phyloP scores from a whole-genome alignment of 805 yeast genomes.

The Diddensiella transvaalensis region DNA sequence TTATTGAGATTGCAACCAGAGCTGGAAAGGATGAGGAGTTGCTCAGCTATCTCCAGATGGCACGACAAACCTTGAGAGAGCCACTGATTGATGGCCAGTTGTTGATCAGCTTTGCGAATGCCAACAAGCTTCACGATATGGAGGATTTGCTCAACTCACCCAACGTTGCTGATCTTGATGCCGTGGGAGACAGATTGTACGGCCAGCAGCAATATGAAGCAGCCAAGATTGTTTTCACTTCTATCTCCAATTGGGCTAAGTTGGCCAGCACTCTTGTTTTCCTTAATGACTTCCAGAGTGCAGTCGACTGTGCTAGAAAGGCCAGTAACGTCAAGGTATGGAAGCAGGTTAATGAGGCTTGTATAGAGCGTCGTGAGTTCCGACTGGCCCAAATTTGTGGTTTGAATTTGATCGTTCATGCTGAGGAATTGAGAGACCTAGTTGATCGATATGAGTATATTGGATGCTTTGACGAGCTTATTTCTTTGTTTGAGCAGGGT shows the following conservation, averaged over 20 bases:
- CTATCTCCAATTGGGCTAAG: constrained; percentile 90
- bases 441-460: constrained; percentile 81
- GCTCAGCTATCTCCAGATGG: constrained; percentile 81
- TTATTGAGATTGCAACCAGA: constrained; percentile 90
- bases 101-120: constrained; percentile 78
- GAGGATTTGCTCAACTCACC: constrained; percentile 80
- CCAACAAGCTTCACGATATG: constrained; percentile 72
- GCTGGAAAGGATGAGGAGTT: constrained; percentile 96
- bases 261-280: constrained; percentile 95
- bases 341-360: constrained; percentile 96
- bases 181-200: constrained; percentile 87
- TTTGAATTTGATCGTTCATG: constrained; percentile 92
- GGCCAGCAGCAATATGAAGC: constrained; percentile 82
- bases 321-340: constrained; percentile 91
- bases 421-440: constrained; percentile 90
- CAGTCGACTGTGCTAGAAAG: constrained; percentile 98
- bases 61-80: constrained; percentile 87
- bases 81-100: constrained; percentile 91
- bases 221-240: constrained; percentile 81
- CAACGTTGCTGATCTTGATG: constrained; percentile 88
- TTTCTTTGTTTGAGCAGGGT: constrained; percentile 91
- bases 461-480: constrained; percentile 89
- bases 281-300: constrained; percentile 88
- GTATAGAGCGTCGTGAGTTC: constrained; percentile 92
- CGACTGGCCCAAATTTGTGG: constrained; percentile 98